Base-by-base conservation (phyloP, 139 green algal genomes). In the Chlamydomonas incerta region DNA sequence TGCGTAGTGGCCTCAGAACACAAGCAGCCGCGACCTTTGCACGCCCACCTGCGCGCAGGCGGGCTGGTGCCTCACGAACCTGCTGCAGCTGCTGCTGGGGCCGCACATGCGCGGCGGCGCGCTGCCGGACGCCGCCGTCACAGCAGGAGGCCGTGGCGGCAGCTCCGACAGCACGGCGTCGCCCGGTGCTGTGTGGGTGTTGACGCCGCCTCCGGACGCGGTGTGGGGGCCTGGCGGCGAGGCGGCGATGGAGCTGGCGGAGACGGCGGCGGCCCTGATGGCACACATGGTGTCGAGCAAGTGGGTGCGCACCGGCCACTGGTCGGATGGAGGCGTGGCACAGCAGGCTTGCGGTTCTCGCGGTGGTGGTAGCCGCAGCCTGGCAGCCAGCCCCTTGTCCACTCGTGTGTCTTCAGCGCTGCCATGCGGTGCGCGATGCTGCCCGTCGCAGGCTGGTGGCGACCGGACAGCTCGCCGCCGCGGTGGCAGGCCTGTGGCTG, bases 401-500 rank as follows among this genome's bases (percentile, higher is more conserved):
- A 65, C n/a, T n/a, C n/a, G n/a, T n/a, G n/a, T n/a, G n/a, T n/a
- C n/a, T n/a, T n/a, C n/a, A 65, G 13, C 58, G 8, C 21, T 65
- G 58, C 58, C 28, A 15, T 6, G 4, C 62, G 6, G 8, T 41
- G n/a, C 3, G 69, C 66, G 8, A 28, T 67, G 34, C 55, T 28
- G 41, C 41, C 41, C n/a, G n/a, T 50, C 79, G 57, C 75, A 82
- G 75, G 57, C 58, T 82, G 60, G n/a, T n/a, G 20, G 74, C 20
- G 31, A 67, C 37, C 3, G 17, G 41, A 29, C 63, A 66, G 66
- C 84, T 81, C 72, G 62, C 87, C 52, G 80, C 69, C 14, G 77
- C 82, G 0, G n/a, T 89, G n/a, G 41, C 83, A 21, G 74, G 55
- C 18, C 85, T 94, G 60, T 95, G 90, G 92, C 92, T 89, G 13